These are phyloP conservation scores for Cyberlindnera maclurae DNA, from an alignment of 805 yeast species.

Conservation along the genomic window DNA sequence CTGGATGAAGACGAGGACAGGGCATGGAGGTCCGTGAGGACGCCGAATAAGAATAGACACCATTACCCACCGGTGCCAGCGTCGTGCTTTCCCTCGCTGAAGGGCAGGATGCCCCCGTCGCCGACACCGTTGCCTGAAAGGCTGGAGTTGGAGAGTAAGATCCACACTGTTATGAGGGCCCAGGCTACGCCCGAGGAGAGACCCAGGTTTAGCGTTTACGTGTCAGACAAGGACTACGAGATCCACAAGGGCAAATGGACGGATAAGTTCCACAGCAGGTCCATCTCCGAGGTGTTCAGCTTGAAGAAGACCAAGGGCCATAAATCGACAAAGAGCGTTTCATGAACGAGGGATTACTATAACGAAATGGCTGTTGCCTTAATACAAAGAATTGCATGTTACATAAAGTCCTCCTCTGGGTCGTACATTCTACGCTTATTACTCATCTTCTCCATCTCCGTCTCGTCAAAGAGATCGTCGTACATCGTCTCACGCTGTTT, in stretches of 20 bases:
- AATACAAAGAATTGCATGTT: too few species aligned
- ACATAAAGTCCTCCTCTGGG: constrained; percentile 55
- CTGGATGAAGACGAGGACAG: constrained; percentile 10
- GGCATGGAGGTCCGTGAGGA: constrained; percentile 8
- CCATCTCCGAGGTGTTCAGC: constrained; percentile 8
- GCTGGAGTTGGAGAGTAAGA: constrained; percentile 2
- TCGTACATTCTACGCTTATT: constrained; percentile 44
- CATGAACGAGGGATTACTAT: too few species aligned
- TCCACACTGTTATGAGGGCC: neutral
- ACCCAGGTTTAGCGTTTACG: constrained; percentile 10
- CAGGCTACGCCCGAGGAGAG: constrained; percentile 1
- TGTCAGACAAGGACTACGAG: constrained; percentile 11
- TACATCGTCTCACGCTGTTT: constrained; percentile 35
- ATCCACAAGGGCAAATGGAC: constrained; percentile 9
- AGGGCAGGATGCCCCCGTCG: constrained; percentile 4
- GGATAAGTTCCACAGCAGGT: constrained; percentile 4
- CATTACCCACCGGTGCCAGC: constrained; percentile 10
- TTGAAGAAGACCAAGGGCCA: constrained; percentile 3
- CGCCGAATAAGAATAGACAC: constrained; percentile 3
- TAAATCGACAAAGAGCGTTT: constrained; percentile 4
- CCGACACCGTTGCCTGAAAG: constrained; percentile 6
- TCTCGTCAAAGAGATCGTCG: constrained; percentile 41
- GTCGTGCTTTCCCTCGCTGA: constrained; percentile 12
- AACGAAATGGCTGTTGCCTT: too few species aligned
- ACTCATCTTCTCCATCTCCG: constrained; percentile 34